Conservation (phyloP, 129 eudicot species). For the Escallonia herrerae region DNA sequence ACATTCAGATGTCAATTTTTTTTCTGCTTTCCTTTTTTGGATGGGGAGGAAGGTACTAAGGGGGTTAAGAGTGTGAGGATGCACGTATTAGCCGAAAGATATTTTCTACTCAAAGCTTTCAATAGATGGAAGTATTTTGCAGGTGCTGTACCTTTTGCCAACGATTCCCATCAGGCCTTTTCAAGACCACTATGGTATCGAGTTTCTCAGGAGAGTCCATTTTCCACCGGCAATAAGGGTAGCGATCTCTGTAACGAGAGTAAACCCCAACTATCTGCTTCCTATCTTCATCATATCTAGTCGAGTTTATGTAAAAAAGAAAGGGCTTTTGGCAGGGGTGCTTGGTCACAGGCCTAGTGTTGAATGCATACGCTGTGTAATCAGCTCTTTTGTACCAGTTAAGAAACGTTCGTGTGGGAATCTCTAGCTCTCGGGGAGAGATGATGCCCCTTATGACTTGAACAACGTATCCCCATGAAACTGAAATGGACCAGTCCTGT, state of each 20-base stretch:
- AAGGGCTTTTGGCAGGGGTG: slow-evolving; percentile 72
- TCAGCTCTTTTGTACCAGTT: slow-evolving; percentile 79
- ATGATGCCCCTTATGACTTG: slow-evolving; percentile 61
- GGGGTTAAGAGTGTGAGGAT: too few relatives aligned
- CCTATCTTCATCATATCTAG: slow-evolving; percentile 34
- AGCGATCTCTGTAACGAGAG: slow-evolving; percentile 14
- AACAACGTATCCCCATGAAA: slow-evolving; percentile 76
- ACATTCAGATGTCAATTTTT: not conserved
- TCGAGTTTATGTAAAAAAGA: slow-evolving; percentile 41
- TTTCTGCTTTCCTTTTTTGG: not conserved
- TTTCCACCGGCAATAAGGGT: slow-evolving; percentile 42
- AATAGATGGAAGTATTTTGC: too few relatives aligned
- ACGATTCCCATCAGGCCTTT: slow-evolving; percentile 28
- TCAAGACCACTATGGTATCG: slow-evolving; percentile 33
- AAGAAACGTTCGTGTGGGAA: slow-evolving; percentile 62
- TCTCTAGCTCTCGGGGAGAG: slow-evolving; percentile 70
- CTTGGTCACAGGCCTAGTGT: slow-evolving; percentile 53
- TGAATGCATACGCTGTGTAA: slow-evolving; percentile 72
- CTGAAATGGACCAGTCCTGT: slow-evolving; percentile 52
- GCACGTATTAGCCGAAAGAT: too few relatives aligned
- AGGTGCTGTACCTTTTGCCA: slow-evolving; percentile 34
- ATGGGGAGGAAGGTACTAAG: too few relatives aligned
- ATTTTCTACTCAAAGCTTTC: too few relatives aligned
- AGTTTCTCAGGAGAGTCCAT: slow-evolving; percentile 32
- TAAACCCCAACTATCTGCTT: slow-evolving; percentile 37